Evolutionary conservation across 2,329 filamentous ascomycete species (phyloP).

Genomic region (Huntiella decipiens): DNA sequence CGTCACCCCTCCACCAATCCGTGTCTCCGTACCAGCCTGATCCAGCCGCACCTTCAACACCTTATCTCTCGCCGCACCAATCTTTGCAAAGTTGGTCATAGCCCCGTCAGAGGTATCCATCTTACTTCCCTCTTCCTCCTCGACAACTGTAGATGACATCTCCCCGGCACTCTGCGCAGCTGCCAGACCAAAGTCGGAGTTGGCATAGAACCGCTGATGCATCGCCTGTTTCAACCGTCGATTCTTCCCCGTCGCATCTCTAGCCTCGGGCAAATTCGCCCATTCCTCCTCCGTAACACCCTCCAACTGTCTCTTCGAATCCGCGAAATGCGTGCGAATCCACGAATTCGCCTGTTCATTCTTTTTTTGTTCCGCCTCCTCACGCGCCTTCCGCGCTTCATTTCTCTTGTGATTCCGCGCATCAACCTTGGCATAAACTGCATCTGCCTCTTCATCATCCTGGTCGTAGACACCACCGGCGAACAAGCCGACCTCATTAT

Average conservation of each 20-base stretch:
- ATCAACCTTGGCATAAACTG: slow-evolving; percentile 88
- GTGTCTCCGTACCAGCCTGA: slow-evolving; percentile 42
- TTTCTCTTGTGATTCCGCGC: slow-evolving; percentile 91
- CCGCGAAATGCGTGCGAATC: slow-evolving; percentile 93
- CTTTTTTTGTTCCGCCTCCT: slow-evolving; percentile 76
- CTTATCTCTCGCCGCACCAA: slow-evolving; percentile 88
- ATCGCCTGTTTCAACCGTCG: slow-evolving; percentile 66
- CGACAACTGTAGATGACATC: slow-evolving; percentile 72
- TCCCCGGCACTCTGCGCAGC: slow-evolving; percentile 65
- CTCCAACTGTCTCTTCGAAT: slow-evolving; percentile 76
- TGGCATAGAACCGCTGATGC: slow-evolving; percentile 78
- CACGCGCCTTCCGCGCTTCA: slow-evolving; percentile 83
- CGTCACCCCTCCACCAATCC: slow-evolving; percentile 60
- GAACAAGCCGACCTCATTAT: slow-evolving; percentile 91
- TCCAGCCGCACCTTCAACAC: slow-evolving; percentile 88
- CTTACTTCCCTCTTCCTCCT: slow-evolving; percentile 33
- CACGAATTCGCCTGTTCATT: slow-evolving; percentile 97
- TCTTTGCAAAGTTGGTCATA: slow-evolving; percentile 95
- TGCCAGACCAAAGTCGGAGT: slow-evolving; percentile 87
- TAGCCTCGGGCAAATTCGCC: slow-evolving; percentile 87
- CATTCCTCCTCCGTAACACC: slow-evolving; percentile 89
- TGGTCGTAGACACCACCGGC: slow-evolving; percentile 91
- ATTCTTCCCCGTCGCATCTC: slow-evolving; percentile 90
- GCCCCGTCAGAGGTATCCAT: slow-evolving; percentile 52
- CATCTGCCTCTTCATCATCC: slow-evolving; percentile 92